Evolutionary conservation across 2,329 filamentous ascomycete species (phyloP), one percentile per base, ranked within the genome.

Genomic region (Hymenoscyphus scutula): DNA sequence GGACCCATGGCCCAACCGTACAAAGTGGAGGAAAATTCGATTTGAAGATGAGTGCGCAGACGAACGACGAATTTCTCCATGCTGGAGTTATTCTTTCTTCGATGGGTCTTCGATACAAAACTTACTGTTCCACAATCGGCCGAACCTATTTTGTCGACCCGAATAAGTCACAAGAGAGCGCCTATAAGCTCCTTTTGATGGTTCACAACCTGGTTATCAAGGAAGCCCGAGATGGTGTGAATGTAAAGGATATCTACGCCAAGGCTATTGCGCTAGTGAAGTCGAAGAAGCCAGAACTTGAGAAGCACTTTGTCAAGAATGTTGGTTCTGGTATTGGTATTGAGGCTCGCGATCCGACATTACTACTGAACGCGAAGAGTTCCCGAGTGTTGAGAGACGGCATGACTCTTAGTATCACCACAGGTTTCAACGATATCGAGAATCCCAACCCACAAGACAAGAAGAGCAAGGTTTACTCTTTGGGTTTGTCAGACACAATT

Each of bases 11-110:
- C 4, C 94, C 94, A 1, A 87, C 92, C 1, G 89, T 99, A 55
- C 94, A 99, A 79, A 98, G 93, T 72, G 95, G 96, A 70, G 95
- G 95, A 69, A 93, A 91, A 71, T 99, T 96, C 74, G 96, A 99
- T 72, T 80, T 99, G 32, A 91, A 90, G 71, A 89, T 97, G 71
- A 85, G 84, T 11, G 83, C 87, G 1, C 89, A 92, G 63, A 86
- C 92, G 10, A 92, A 96, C 74, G 87, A 91, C 71, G 93, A 91
- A 65, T 82, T 87, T 62, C 82, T 99, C 23, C 92, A 97, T 74
- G 88, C 94, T 0, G 96, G 95, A 45, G 92, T 97, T 70, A 99
- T 99, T 71, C 87, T 99, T 69, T 91, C 92, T 6, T 91, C 91
- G 1, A 87, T 99, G 77, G 95, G 95, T 59, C 83, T 99, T 65